Percentiles rank a stretch among this genome's conserved stretches.
Conservation (phyloP, 805 yeast genomes). For the Kluyveromyces wickerhamii region DNA sequence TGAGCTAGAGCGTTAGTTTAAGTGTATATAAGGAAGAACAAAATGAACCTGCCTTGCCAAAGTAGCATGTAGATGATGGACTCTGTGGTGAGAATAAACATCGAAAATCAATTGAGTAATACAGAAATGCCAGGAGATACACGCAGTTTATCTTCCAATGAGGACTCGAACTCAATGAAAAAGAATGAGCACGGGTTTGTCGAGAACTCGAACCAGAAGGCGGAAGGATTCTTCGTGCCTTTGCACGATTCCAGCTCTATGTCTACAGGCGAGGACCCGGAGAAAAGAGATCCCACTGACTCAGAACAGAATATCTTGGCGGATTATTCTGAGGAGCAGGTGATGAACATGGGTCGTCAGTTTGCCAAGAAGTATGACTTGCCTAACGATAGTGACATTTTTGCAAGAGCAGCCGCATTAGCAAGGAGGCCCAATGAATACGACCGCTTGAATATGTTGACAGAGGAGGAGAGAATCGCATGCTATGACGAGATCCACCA, state of each 20-base stretch:
- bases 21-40: too few species aligned
- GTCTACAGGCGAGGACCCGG: constrained; percentile 6
- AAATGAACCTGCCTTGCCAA: too few species aligned
- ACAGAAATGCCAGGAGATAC: too few species aligned
- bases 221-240: constrained; percentile 4
- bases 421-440: constrained; percentile 54
- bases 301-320: constrained; percentile 40
- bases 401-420: constrained; percentile 58
- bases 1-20: too few species aligned
- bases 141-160: too few species aligned
- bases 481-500: constrained; percentile 40
- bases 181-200: too few species aligned
- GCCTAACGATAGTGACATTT: constrained; percentile 43
- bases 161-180: too few species aligned
- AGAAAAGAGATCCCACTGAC: constrained; percentile 2
- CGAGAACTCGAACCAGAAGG: too few species aligned
- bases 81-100: too few species aligned
- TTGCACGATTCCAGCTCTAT: constrained; percentile 5
- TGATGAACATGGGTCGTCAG: constrained; percentile 60
- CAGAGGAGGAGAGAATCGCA: constrained; percentile 47
- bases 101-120: too few species aligned
- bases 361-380: constrained; percentile 50
- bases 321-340: constrained; percentile 54
- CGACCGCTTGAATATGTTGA: constrained; percentile 47
- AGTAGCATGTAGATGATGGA: too few species aligned